Percentiles rank a stretch among this genome's conserved stretches.
These are phyloP conservation scores for Ganoderma sinense DNA, from an alignment of 1,284 basidiomycete species.

Conservation along the genomic window DNA sequence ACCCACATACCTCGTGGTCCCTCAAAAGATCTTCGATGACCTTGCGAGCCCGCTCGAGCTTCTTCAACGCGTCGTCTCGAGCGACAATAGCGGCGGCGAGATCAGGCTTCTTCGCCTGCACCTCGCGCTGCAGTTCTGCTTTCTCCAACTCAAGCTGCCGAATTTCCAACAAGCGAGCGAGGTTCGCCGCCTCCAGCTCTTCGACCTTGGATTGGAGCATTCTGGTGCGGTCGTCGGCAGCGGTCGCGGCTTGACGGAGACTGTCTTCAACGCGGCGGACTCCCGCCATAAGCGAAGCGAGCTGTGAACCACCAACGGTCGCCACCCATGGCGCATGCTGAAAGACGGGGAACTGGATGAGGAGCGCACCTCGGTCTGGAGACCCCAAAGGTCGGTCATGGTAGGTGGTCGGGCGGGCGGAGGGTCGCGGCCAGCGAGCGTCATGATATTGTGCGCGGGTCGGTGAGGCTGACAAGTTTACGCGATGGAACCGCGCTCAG, in stretches of 20 bases:
- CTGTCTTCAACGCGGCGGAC: slow-evolving; percentile 30
- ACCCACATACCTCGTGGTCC: slow-evolving; percentile 24
- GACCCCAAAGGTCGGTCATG: slow-evolving; percentile 17
- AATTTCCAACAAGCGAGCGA: slow-evolving; percentile 17
- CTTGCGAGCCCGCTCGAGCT: slow-evolving; percentile 29
- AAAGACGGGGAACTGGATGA: background rate
- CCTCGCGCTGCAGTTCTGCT: slow-evolving; percentile 21
- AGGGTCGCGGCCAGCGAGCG: slow-evolving; percentile 6
- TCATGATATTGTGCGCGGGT: slow-evolving; percentile 5
- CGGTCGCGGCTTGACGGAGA: slow-evolving; percentile 9
- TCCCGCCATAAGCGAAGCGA: slow-evolving; percentile 22
- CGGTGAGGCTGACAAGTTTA: background rate
- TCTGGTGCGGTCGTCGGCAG: slow-evolving; percentile 13
- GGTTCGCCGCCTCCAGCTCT: slow-evolving; percentile 31
- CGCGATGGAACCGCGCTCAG: background rate
- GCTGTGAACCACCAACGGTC: slow-evolving; percentile 23
- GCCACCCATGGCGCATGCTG: background rate
- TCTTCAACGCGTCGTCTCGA: slow-evolving; percentile 30
- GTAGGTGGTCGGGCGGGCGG: background rate
- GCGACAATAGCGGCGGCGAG: slow-evolving; percentile 22
- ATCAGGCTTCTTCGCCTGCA: slow-evolving; percentile 25
- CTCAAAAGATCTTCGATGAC: slow-evolving; percentile 28
- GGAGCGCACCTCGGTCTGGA: slow-evolving; percentile 30
- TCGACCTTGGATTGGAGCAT: slow-evolving; percentile 23
- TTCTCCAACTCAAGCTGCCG: slow-evolving; percentile 32